These are phyloP conservation scores for Schizochytrium sp. DNA, from an alignment of 108 stramenopile genomes.

Conservation along the genomic window DNA sequence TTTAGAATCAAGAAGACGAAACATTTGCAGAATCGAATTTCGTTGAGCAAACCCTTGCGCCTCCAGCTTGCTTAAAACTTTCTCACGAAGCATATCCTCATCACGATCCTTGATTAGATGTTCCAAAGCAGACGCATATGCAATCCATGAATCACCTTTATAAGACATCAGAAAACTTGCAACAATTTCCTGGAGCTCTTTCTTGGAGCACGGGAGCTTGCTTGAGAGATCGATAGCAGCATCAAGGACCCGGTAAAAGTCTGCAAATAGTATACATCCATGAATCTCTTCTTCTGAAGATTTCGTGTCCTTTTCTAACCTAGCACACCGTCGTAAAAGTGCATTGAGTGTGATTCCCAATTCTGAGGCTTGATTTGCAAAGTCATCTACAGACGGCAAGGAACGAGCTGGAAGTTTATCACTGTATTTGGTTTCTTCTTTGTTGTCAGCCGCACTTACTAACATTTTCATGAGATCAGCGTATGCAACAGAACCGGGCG, in stretches of 20 bases:
- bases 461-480: conserved; percentile 1
- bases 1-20: background rate
- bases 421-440: background rate
- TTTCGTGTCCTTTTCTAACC: background rate
- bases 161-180: background rate
- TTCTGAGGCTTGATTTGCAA: background rate
- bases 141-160: background rate
- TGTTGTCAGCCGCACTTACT: background rate
- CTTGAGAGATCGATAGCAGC: background rate
- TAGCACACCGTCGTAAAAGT: background rate
- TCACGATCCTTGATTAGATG: background rate
- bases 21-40: background rate
- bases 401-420: background rate
- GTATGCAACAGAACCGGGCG: background rate
- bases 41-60: background rate
- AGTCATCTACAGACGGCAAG: background rate
- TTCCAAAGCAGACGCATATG: background rate
- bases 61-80: background rate
- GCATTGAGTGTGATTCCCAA: background rate
- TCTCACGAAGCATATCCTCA: background rate
- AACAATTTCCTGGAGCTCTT: background rate
- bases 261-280: background rate
- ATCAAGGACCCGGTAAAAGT: background rate
- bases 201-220: background rate
- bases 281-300: too few relatives aligned